Conservation (phyloP, 2,329 filamentous ascomycete species). For the Neofusicoccum cordaticola region DNA sequence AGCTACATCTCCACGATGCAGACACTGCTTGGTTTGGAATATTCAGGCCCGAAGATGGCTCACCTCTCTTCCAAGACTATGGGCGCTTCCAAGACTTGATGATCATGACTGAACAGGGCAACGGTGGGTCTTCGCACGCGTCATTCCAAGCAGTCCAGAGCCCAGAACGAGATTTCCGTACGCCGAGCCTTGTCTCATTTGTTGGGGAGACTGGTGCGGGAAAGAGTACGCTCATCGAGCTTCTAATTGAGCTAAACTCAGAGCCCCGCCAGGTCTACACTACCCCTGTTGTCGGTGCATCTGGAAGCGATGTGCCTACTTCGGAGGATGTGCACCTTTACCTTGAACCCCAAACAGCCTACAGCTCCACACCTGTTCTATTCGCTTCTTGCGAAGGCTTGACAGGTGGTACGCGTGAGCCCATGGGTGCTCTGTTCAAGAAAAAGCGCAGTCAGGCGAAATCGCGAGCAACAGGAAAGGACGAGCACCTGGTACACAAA, state of each 20-base stretch:
- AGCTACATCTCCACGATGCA: too few species aligned
- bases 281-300: constrained; percentile 47
- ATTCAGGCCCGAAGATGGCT: too few species aligned
- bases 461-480: not conserved
- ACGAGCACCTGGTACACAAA: not conserved
- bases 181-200: constrained; percentile 40
- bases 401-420: constrained; percentile 47
- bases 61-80: too few species aligned
- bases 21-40: too few species aligned
- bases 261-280: constrained; percentile 23
- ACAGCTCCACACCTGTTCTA: constrained; percentile 42
- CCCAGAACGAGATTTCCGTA: too few species aligned
- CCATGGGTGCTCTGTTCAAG: constrained; percentile 25
- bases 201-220: constrained; percentile 48
- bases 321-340: constrained; percentile 55
- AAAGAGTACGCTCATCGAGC: constrained; percentile 51
- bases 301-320: constrained; percentile 43
- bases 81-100: too few species aligned
- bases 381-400: constrained; percentile 55
- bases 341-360: constrained; percentile 45
- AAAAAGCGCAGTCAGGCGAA: not conserved
- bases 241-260: constrained; percentile 41
- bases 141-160: too few species aligned
- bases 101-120: too few species aligned
- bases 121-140: too few species aligned